These are phyloP conservation scores for Candida chauliodis DNA, from an alignment of 805 yeast genomes.

Conservation along the genomic window DNA sequence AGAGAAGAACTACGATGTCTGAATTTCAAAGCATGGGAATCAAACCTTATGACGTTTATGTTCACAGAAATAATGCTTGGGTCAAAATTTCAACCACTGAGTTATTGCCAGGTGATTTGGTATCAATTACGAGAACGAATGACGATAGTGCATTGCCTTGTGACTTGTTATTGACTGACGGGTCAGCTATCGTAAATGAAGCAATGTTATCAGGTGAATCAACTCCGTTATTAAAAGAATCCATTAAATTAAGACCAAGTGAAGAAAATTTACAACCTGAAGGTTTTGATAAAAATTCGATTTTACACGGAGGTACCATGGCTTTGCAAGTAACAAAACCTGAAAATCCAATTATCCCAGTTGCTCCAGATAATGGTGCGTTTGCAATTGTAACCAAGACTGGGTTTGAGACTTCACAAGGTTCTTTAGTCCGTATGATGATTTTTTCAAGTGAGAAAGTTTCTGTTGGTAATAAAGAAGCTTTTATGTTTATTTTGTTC, in stretches of 20 bases:
- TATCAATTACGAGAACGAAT: conserved; percentile 79
- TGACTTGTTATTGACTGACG: conserved; percentile 81
- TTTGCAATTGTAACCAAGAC: conserved; percentile 86
- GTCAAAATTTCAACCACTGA: conserved; percentile 62
- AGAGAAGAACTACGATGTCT: conserved; percentile 88
- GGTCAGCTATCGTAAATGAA: conserved; percentile 94
- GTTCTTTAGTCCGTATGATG: conserved; percentile 96
- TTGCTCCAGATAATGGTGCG: conserved; percentile 90
- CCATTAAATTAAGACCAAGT: conserved; percentile 77
- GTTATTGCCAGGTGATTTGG: conserved; percentile 87
- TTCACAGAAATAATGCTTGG: conserved; percentile 72
- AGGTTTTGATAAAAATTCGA: conserved; percentile 83
- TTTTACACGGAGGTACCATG: conserved; percentile 93
- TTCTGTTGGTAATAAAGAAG: conserved; percentile 92
- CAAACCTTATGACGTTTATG: conserved; percentile 80
- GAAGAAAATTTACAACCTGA: conserved; percentile 67
- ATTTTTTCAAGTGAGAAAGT: conserved; percentile 95
- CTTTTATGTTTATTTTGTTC: conserved; percentile 87
- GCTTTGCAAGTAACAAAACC: conserved; percentile 87
- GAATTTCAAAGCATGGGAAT: conserved; percentile 98
- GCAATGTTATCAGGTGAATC: conserved; percentile 99
- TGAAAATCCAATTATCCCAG: conserved; percentile 44
- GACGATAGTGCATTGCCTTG: conserved; percentile 95
- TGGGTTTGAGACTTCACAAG: conserved; percentile 98
- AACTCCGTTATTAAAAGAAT: conserved; percentile 92